Percentiles rank a stretch among this genome's conserved stretches.
These are phyloP conservation scores for Tephrocybe sp. DNA, from an alignment of 768 basidiomycete species.

Conservation along the genomic window DNA sequence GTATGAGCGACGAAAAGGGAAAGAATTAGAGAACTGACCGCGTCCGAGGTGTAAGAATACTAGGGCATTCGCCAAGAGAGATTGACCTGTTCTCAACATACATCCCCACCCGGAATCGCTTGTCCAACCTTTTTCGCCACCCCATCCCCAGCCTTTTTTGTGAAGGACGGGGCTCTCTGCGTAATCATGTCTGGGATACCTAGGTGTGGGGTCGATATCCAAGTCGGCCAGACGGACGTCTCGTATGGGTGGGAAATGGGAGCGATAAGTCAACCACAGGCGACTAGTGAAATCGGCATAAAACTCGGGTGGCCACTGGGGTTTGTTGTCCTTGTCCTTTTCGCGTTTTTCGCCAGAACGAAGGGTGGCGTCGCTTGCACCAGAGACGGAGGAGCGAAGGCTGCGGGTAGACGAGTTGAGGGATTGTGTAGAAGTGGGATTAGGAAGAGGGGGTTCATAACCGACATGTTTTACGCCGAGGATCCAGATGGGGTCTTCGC, in stretches of 20 bases:
- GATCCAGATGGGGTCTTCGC: slow-evolving; percentile 83
- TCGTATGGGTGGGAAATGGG: slow-evolving; percentile 79
- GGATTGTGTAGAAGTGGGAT: slow-evolving; percentile 8
- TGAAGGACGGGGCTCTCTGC: slow-evolving; percentile 20
- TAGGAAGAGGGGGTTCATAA: slow-evolving; percentile 46
- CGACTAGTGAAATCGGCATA: slow-evolving; percentile 87
- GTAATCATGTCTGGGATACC: too few species aligned
- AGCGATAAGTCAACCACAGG: slow-evolving; percentile 91
- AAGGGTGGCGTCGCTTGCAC: background rate
- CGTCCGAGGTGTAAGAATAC: slow-evolving; percentile 66
- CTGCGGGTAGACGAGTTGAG: background rate
- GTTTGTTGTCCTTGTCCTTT: slow-evolving; percentile 31
- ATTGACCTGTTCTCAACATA: slow-evolving; percentile 88
- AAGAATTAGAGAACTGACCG: slow-evolving; percentile 12
- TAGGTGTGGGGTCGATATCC: background rate
- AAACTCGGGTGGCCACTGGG: slow-evolving; percentile 77
- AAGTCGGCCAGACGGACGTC: slow-evolving; percentile 48
- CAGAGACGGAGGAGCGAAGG: background rate
- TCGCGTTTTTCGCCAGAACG: background rate
- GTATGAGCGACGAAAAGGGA: background rate
- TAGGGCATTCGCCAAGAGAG: slow-evolving; percentile 78
- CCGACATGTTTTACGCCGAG: slow-evolving; percentile 43
- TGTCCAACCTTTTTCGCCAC: slow-evolving; percentile 74
- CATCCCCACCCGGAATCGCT: slow-evolving; percentile 90
- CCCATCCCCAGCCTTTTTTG: slow-evolving; percentile 62